Evolutionary conservation across 768 basidiomycete genomes (phyloP), one percentile per base, ranked within the genome.

Genomic region (Boletus pseudo-olivaceus): DNA sequence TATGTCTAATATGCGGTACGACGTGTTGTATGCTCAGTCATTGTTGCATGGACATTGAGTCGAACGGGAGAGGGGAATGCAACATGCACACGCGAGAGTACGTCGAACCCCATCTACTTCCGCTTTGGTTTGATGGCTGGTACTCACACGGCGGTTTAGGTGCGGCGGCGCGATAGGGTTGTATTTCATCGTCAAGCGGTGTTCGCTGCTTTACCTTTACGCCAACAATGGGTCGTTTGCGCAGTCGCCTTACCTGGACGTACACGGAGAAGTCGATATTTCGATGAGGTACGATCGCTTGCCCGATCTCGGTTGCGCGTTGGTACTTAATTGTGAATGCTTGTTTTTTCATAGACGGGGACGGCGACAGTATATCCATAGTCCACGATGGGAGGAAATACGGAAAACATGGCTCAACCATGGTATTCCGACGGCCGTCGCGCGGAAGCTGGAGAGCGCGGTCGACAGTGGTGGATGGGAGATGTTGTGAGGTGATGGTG

Each of bases 381-480:
- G 78, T 44, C 84, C 85, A 2, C 78, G 97, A 27, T 90, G 90
- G 84, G 95, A 98, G 64, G 96, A 98, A 50, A 78, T 96, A 37
- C 82, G 95, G 29, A 91, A 88, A 74, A 82, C 80, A 0, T 99
- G 97, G 97, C 77, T 98, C 29, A 82, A 81, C 49, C 93, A 98
- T 55, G 85, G 87, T 11, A 88, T 98, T 42, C 93, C 96, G 3
- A 95, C 90, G 3, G 76, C 90, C 35, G 88, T 96, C 23, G 92
- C 97, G 4, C 78, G 97, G 47, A 91, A 90, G 67, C 65, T 98
- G 54, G 96, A 98, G 67, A 81, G 89, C 58, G 84, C 83, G 14
- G 78, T 92, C 15, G 95, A 97, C 67, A 85, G 81, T 30, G 93
- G 95, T n/a, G 94, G 94, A 20, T 98, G 94, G 95, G 90, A 91